These are phyloP conservation scores for Alternaria ethzedia DNA, from an alignment of 2,329 filamentous ascomycete species.

Conservation along the genomic window DNA sequence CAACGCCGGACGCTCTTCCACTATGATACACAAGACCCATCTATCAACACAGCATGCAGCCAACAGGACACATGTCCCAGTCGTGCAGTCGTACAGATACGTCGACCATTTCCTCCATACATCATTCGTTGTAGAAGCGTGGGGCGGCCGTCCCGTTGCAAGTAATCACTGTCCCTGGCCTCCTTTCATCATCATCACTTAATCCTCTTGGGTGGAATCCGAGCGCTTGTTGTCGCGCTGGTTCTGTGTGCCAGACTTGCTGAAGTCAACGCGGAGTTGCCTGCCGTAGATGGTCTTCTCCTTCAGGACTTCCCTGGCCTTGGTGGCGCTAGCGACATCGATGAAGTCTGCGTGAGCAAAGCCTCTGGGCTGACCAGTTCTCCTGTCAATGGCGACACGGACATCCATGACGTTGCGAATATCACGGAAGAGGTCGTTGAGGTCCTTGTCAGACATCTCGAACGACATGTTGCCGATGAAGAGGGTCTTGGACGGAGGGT, in stretches of 20 bases:
- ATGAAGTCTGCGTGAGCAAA: constrained; percentile 85
- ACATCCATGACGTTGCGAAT: constrained; percentile 76
- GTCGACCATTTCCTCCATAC: not conserved
- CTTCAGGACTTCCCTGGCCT: constrained; percentile 63
- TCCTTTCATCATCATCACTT: not conserved
- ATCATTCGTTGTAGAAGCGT: not conserved
- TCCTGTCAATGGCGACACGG: constrained; percentile 80
- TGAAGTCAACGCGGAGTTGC: constrained; percentile 70
- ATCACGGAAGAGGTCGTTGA: constrained; percentile 77
- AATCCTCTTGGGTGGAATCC: constrained; percentile 23
- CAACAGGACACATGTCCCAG: constrained; percentile 24
- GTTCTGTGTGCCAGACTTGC: constrained; percentile 35
- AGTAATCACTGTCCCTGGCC: not conserved
- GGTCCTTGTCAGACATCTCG: constrained; percentile 81
- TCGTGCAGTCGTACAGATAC: constrained; percentile 12
- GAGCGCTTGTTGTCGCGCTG: constrained; percentile 12
- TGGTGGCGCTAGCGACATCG: constrained; percentile 68
- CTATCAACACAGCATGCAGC: constrained; percentile 33
- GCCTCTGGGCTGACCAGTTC: constrained; percentile 79
- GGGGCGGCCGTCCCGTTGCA: not conserved
- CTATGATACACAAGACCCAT: constrained; percentile 36
- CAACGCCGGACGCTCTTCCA: constrained; percentile 37
- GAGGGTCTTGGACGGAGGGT: constrained; percentile 67
- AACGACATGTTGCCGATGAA: constrained; percentile 88
- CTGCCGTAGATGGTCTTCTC: constrained; percentile 70